Evolutionary conservation across 306 rosid species (phyloP), one percentile per base, ranked within the genome.

Genomic region (Canavalia ensiformis): DNA sequence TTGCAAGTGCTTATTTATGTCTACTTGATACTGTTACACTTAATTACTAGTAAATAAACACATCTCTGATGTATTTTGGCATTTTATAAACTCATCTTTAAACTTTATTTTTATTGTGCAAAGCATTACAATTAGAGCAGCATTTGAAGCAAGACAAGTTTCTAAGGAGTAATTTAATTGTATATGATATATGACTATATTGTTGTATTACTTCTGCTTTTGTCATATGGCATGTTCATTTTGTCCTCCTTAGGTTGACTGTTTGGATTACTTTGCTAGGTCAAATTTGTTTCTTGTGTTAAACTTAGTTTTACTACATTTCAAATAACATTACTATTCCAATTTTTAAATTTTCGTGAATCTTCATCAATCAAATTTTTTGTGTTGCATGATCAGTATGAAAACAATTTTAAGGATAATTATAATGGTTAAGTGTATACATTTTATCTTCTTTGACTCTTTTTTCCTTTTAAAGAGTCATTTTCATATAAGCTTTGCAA

Each of bases 121-220:
- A 51, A 50, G 8, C 67, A 2, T 69, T 42, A 8, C 52, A 2
- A 30, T 47, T 30, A 56, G 68, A 51, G 58, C 52, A 31, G 56
- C 64, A 35, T 25, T 37, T 52, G 60, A 25, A 60, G 64, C 37
- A 64, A 73, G 81, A 76, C 41, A 64, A 4, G 47, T 37, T 76
- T 62, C 37, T 42, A 7, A 4, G 62, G 29, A 46, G 50, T 62
- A 63, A 62, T 63, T 49, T 62, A 50, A 34, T 63, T 63, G 39
- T 52, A 35, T 76, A 11, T 45, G 58, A 41, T 12, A 58, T 62
- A 47, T 62, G 59, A 13, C 8, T 57, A 12, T 41, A 57, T 2
- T 62, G 60, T 11, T 33, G 51, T 34, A 9, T 33, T 70, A 31
- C 25, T 18, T 18, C 54, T 34, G 25, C 63, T 18, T 76, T 12